Evolutionary conservation across 192 early-diverging fungal species (phyloP), one percentile per base, ranked within the genome.

Genomic region (Coemansia sp.): DNA sequence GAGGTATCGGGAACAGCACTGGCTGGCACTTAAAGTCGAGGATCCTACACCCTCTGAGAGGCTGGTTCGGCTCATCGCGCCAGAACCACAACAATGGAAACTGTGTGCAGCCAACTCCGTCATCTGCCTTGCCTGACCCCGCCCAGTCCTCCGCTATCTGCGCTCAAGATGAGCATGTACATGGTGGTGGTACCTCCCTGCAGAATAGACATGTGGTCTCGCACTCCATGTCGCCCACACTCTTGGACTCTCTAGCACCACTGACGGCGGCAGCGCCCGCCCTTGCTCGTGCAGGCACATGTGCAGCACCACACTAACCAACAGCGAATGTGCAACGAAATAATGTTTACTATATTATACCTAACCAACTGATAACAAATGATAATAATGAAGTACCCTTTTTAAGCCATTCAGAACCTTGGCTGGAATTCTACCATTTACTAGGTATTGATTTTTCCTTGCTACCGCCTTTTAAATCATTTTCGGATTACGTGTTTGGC

Each of bases 1-100:
- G 11, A 40, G 24, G 9, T 26, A 37, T 21, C 10, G 62, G 66
- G 9, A 63, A 34, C 35, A 37, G 65, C 56, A 21, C 59, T 28
- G 75, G 71, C 1, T 82, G 74, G 75, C 74, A 82, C 60, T 68
- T 82, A 14, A 82, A 77, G 51, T 62, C 67, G 10, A 82, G 68
- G 46, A 34, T 82, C 20, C 46, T 82, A 18, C 67, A 76, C n/a
- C 79, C 79, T 8, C 28, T 82, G 14, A 77, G 75, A 56, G 63
- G 67, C 23, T 82, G 79, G 79, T 82, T 82, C 62, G 60, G 75
- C 20, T 82, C 74, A n/a, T 56, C 75, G 33, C 74, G 75, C 11
- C 74, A 80, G 66, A 46, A 38, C 14, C 58, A 59, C 28, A 24
- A 66, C 24, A 28, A 48, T 16, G 28, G 51, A 26, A 55, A n/a